Base-by-base conservation (phyloP, 805 yeast species). In the Ogataea polymorpha region DNA sequence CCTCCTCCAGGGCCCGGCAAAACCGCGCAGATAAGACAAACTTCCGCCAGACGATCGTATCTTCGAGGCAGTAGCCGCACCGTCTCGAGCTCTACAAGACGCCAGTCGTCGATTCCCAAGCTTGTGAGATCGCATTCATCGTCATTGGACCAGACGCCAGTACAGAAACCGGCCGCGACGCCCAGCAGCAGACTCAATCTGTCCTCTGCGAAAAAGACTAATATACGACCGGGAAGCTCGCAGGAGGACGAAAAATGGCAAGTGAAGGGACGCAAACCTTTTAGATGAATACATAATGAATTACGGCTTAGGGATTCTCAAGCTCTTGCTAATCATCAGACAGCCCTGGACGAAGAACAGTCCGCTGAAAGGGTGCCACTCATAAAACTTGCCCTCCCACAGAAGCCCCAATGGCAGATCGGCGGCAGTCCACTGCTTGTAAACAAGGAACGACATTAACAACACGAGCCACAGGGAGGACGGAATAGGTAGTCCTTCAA, bases 401-500 rank as follows among this genome's bases (percentile, higher is more conserved):
- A 70, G 46, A 8, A 74, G 50, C 1, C 96, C 95, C 18, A 80
- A 77, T 5, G 95, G 91, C 41, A 91, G 64, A 16, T 71, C 56
- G 8, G 40, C 51, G 39, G 67, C 72, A 37, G 60, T 62, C 59
- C 54, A 49, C 32, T 67, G 74, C 35, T 72, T 67, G 48, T 71
- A 71, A 5, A 86, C 86, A 54, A 83, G 74, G 42, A 66, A 67
- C 3, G 87, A 86, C 88, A 91, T 82, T 26, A 79, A 58, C 1
- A 68, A 69, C 13, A 93, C 96, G 61, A 91, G 72, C 36, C 75
- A 67, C 51, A 93, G 70, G 27, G 95, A 82, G 2, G 95, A 80
- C 41, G 99, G 99, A 51, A 93, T 89, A 9, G 99, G 99, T 39
- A 93, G 76, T 3, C 99, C 99, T 69, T 93, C 99, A 63, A 93